Conservation (phyloP, 257 asterid species). For the Primulina huaijiensis region DNA sequence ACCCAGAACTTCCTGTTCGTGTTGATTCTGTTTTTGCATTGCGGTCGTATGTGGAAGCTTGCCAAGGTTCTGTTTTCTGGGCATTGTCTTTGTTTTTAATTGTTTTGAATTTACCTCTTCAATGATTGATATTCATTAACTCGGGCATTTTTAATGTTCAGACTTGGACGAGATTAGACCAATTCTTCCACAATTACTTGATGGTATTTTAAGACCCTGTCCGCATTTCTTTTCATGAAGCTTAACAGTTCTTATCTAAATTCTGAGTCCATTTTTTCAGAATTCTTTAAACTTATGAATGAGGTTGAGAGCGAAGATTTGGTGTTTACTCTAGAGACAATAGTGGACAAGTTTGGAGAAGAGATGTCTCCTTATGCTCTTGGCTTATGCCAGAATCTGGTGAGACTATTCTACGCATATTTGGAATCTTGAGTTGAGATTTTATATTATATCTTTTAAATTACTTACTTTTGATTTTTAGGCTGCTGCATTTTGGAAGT, state of each 20-base stretch:
- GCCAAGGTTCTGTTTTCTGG: constrained; percentile 57
- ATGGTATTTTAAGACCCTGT: constrained; percentile 49
- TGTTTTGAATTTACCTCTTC: neutral
- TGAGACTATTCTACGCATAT: constrained; percentile 28
- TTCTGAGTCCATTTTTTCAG: constrained; percentile 37
- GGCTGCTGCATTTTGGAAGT: constrained; percentile 99
- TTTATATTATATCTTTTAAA: constrained; percentile 3
- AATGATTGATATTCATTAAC: constrained; percentile 18
- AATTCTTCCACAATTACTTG: constrained; percentile 88
- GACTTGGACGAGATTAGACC: constrained; percentile 90
- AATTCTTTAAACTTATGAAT: constrained; percentile 91
- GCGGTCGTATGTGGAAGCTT: constrained; percentile 94
- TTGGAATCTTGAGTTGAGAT: constrained; percentile 9
- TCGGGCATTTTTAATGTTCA: constrained; percentile 26
- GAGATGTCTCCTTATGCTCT: constrained; percentile 99
- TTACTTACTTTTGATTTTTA: constrained; percentile 29
- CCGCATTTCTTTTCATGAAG: constrained; percentile 2
- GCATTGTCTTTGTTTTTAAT: constrained; percentile 3
- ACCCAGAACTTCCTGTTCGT: constrained; percentile 97
- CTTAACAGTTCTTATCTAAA: constrained; percentile 10
- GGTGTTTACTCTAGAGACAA: constrained; percentile 93
- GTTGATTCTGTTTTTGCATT: constrained; percentile 95
- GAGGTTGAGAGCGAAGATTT: constrained; percentile 99
- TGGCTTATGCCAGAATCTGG: constrained; percentile 98
- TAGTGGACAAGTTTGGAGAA: constrained; percentile 98